Evolutionary conservation across 352 stramenopile species (phyloP), one percentile per base, ranked within the genome.

Genomic region (Aphanomyces invadans): DNA sequence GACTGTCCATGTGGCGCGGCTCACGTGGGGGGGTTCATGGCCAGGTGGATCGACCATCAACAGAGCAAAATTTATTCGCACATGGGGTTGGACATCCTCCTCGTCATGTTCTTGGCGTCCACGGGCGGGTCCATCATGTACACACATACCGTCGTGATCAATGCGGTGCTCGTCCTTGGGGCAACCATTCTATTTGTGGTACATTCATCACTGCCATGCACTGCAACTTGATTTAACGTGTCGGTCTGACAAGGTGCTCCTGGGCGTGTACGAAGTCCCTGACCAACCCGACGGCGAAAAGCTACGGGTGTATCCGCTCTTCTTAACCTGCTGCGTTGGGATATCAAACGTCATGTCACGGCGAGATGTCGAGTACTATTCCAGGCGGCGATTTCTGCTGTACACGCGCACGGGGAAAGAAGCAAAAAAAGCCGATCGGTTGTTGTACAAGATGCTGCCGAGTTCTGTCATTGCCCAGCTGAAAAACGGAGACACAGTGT

Each of bases 361-460:
- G 0, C 75, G 86, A 26, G 90, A 75, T 32, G 79, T 87, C 26
- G 79, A 92, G 67, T 92, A 90, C 52, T 95, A 92, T 63, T 90
- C 76, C 1, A 74, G 86, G 0, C 78, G 86, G 1, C 80, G 90
- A 54, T 92, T 92, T 33, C 90, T 86, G 81, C 80, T 92, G 29
- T 87, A 92, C 65, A 91, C 80, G 0, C 77, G 83, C 0, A 93
- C 85, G 1, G 80, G 94, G 29, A 64, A 90, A 1, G 84, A 93
- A 65, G 92, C 83, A 0, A 84, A 88, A 74, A 92, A 91, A 39
- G 83, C 87, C 0, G 85, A 95, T 36, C 76, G 80, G 4, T 52
- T 95, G n/a, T 61, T 95, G 31, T 92, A 95, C 56, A 88, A 95
- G 62, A 94, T 96, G 86, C 72, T 96, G 0, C 88, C 87, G 0